These are phyloP conservation scores for Termitomyces sp. DNA, from an alignment of 768 basidiomycete genomes.

Conservation along the genomic window DNA sequence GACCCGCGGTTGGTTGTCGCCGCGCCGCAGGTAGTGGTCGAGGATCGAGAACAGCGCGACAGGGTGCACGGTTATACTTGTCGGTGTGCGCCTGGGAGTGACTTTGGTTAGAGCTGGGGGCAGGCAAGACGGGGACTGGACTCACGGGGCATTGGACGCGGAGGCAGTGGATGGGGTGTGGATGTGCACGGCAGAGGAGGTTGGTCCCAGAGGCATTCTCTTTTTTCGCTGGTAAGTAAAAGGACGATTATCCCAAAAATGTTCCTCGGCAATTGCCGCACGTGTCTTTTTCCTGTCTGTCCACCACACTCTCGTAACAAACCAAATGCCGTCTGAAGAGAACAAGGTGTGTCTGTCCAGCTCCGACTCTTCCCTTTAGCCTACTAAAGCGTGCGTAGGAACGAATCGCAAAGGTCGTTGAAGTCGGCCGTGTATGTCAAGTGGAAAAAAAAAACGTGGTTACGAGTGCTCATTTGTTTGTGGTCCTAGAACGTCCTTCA, in stretches of 20 bases:
- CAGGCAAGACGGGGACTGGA: too few relatives aligned
- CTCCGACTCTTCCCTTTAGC: too few relatives aligned
- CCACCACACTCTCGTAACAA: too few relatives aligned
- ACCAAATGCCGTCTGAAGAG: slow-evolving; percentile 84
- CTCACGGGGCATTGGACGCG: slow-evolving; percentile 33
- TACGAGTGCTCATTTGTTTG: neutral
- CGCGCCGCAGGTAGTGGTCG: slow-evolving; percentile 92
- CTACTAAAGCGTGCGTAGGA: too few relatives aligned
- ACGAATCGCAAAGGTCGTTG: slow-evolving; percentile 75
- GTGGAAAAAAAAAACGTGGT: too few relatives aligned
- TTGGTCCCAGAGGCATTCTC: slow-evolving; percentile 42
- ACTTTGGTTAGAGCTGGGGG: too few relatives aligned
- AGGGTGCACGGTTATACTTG: slow-evolving; percentile 80
- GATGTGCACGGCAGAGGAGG: slow-evolving; percentile 47
- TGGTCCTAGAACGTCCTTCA: slow-evolving; percentile 74
- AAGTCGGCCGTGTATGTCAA: slow-evolving; percentile 77
- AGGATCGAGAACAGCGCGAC: slow-evolving; percentile 92
- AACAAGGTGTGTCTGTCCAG: slow-evolving; percentile 56
- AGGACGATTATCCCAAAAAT: slow-evolving; percentile 19
- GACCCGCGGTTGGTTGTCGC: slow-evolving; percentile 76
- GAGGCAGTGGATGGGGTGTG: slow-evolving; percentile 27
- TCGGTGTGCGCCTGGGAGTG: slow-evolving; percentile 54
- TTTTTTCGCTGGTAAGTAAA: neutral
- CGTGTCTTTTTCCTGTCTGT: slow-evolving; percentile 15
- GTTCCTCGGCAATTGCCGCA: slow-evolving; percentile 34